Evolutionary conservation across 148 eudicot genomes (phyloP), one percentile per base, ranked within the genome.

Genomic region (Tetragonia tetragonoides): DNA sequence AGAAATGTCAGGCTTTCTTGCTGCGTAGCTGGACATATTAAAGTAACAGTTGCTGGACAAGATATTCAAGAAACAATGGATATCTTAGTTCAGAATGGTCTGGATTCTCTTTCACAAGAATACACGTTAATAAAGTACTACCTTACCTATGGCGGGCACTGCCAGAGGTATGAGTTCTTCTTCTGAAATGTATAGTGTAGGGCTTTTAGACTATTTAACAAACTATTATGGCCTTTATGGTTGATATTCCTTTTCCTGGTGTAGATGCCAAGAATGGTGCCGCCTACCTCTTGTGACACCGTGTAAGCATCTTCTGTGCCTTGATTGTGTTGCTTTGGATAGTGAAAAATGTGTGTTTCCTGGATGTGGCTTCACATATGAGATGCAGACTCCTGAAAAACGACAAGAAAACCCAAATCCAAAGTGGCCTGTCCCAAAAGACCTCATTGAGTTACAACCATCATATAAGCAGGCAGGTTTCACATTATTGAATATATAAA

Each of bases 11-110:
- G 99, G 85, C 84, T 95, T 77, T 95, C 99, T 74, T 95, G 99
- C 79, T 95, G 97, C 75, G 99, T 95, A 75, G 94, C 97, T 79
- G 99, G 99, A 71, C 94, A 95, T 84, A 89, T 95, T 20, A 91
- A 89, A 84, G 92, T 95, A 63, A 68, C 89, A 63, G 93, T 89
- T 73, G 94, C 94, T 76, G 97, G 96, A 49, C 80, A 87, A 67
- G 99, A 95, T 87, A 91, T 95, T 83, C 96, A 92, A 85, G 99
- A 95, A 82, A 90, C 99, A 56, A 95, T 95, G 97, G 99, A 95
- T 85, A 71, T 87, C 23, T 88, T 95, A 73, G 90, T 74, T 37
- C 84, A 83, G 79, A 83, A 85, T 72, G 99, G 97, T 63, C 80
- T 95, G 79, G 96, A 91, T 79, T 84, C 88, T 77, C 54, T 61